Percentiles rank a stretch among this genome's conserved stretches.
Evolutionary conservation across 441 rosid genomes (phyloP).

Genomic region (Gossypium lobatum): DNA sequence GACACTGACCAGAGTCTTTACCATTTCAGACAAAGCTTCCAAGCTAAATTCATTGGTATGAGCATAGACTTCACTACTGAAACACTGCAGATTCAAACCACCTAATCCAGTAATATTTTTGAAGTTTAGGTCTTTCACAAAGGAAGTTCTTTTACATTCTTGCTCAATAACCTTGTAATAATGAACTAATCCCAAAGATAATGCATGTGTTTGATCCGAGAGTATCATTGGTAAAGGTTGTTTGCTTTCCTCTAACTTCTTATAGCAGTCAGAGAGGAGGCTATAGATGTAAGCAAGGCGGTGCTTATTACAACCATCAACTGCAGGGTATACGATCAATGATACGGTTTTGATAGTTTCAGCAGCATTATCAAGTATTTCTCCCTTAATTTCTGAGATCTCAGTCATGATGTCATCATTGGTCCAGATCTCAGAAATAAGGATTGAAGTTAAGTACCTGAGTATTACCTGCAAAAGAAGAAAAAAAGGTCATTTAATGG

Average conservation of each 20-base stretch:
- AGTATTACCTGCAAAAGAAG: slow-evolving; percentile 54
- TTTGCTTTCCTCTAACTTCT: slow-evolving; percentile 47
- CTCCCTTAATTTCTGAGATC: slow-evolving; percentile 61
- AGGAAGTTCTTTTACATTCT: slow-evolving; percentile 82
- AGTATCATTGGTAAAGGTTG: slow-evolving; percentile 29
- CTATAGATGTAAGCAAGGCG: slow-evolving; percentile 70
- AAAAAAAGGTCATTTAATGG: slow-evolving; percentile 6
- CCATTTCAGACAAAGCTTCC: slow-evolving; percentile 90
- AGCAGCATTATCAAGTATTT: slow-evolving; percentile 51
- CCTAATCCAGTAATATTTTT: slow-evolving; percentile 69
- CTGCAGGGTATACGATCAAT: slow-evolving; percentile 61
- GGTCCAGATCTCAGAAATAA: slow-evolving; percentile 77
- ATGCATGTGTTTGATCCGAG: slow-evolving; percentile 26
- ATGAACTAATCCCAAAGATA: slow-evolving; percentile 38
- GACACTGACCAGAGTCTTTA: slow-evolving; percentile 42
- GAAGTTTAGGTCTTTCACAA: slow-evolving; percentile 72
- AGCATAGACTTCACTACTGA: slow-evolving; percentile 60
- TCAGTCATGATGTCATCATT: slow-evolving; percentile 70
- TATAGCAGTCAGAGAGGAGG: slow-evolving; percentile 80
- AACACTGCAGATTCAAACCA: slow-evolving; percentile 58
- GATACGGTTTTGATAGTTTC: slow-evolving; percentile 63
- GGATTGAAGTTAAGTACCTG: slow-evolving; percentile 53
- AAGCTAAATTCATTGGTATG: slow-evolving; percentile 53
- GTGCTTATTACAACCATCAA: slow-evolving; percentile 81
- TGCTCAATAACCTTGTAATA: slow-evolving; percentile 56